phyloP scores from a whole-genome alignment of 2,329 filamentous ascomycete genomes.

The Alternaria dauci region DNA sequence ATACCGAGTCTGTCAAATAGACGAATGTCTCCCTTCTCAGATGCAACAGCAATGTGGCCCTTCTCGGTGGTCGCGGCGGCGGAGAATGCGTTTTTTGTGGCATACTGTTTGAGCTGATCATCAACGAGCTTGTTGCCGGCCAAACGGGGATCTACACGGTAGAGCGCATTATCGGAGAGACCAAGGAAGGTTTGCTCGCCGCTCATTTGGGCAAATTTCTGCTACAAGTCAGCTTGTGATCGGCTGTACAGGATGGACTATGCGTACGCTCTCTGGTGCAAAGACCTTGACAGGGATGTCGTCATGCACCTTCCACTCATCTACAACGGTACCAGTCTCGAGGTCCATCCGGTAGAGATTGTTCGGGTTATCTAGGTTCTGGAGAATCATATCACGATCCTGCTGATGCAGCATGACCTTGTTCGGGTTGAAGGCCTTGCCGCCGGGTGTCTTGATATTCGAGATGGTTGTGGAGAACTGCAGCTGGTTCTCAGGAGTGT shows the following conservation, averaged over 20 bases:
- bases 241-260: background rate
- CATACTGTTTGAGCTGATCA: slow-evolving; percentile 91
- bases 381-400: slow-evolving; percentile 87
- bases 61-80: slow-evolving; percentile 93
- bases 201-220: slow-evolving; percentile 98
- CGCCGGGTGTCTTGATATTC: slow-evolving; percentile 87
- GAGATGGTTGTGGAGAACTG: slow-evolving; percentile 98
- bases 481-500: slow-evolving; percentile 88
- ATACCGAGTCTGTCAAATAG: slow-evolving; percentile 96
- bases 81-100: slow-evolving; percentile 96
- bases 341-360: slow-evolving; percentile 97
- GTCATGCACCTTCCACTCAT: slow-evolving; percentile 98
- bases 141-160: slow-evolving; percentile 90
- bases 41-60: slow-evolving; percentile 95
- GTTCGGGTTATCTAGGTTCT: slow-evolving; percentile 83
- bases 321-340: slow-evolving; percentile 96
- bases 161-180: slow-evolving; percentile 90
- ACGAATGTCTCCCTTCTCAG: slow-evolving; percentile 96
- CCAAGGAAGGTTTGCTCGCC: slow-evolving; percentile 94
- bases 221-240: slow-evolving; percentile 33
- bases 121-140: slow-evolving; percentile 93
- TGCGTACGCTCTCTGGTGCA: slow-evolving; percentile 79
- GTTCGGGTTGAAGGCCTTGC: slow-evolving; percentile 84
- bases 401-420: slow-evolving; percentile 97
- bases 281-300: slow-evolving; percentile 93